Evolutionary conservation across 2,329 filamentous ascomycete species (phyloP), one percentile per base, ranked within the genome.

Genomic region (Penicillium sp.): DNA sequence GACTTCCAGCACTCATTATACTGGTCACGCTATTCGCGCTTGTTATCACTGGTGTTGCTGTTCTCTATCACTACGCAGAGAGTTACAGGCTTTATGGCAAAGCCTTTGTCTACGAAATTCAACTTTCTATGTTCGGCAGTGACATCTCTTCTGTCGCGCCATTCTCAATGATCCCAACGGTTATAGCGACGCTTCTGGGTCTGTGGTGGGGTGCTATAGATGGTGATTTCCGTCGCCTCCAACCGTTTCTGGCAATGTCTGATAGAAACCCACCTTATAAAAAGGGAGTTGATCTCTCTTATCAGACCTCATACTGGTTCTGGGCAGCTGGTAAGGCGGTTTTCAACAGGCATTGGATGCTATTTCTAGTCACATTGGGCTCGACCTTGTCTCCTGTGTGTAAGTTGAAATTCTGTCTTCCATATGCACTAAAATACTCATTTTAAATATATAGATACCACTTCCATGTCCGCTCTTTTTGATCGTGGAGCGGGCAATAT

Each of bases 121-220:
- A 56, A 13, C 0, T 61, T 1, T 60, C 61, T 11, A 56, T 56
- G 3, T 22, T 60, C 2, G 29, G 54, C 19, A 53, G 24, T n/a
- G 47, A 59, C 11, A 3, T 60, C 3, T 62, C 61, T 1, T 55
- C 57, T 0, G 46, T 64, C 5, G 61, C 59, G 1, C 61, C 61
- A 0, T 52, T 64, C 14, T 56, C 61, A 0, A 61, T 64, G 48
- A 50, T 64, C 45, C 61, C 61, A 1, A 64, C 61, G n/a, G 13
- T 64, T 1, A 51, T 64, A 11, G 59, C 61, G 4, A 50, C 46
- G 3, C n/a, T 14, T 0, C 39, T 64, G 50, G 61, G 61, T 19
- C n/a, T 64, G 3, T 64, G 61, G 61, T 64, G 61, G 61, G 47
- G 59, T 37, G 56, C 61, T 21, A 58, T 64, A 0, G 61, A 64